Base-by-base conservation (phyloP, 257 asterid species). In the Lycium barbarum region DNA sequence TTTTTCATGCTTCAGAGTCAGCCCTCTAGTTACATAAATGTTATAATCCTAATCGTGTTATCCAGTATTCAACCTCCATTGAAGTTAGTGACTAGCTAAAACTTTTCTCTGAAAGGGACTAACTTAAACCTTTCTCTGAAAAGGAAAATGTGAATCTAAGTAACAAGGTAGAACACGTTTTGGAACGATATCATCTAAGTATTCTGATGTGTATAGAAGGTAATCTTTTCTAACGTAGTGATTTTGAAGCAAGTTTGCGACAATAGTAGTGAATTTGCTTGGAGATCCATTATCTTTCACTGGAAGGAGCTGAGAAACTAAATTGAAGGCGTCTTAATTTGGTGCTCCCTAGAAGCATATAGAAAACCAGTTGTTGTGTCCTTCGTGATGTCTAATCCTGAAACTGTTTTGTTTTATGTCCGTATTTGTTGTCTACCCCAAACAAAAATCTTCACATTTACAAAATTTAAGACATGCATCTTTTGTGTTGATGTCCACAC, bases 1-100 rank as follows among this genome's bases (percentile, higher is more conserved):
- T 73, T 73, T 73, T 14, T 40, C 22, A 53, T 53, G 45, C 81
- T 49, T 74, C 43, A 49, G 62, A 12, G 43, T 47, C 81, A 3
- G 62, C 22, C 81, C 81, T 74, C 62, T 74, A 74, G 81, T 49
- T 22, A 74, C 81, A 74, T 49, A 49, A 49, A 17, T 49, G 62
- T 74, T 74, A 74, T 74, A 5, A 14, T 49, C 62, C 62, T 74
- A 22, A 22, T 74, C 43, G 62, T 53, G 61, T 14, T 6, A 18
- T 33, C 80, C 40, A 6, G 45, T 14, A 22, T 74, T 20, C 81
- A 49, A 49, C 62, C 62, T 6, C n/a, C 1, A 22, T 74, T 74
- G 12, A 74, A 49, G 81, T 74, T 74, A 20, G 81, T 9, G 14
- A 49, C 43, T 22, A 74, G 6, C 43, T 74, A 22, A 72, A 47